Evolutionary conservation across 805 yeast genomes (phyloP).

Genomic region (Millerozyma acaciae): DNA sequence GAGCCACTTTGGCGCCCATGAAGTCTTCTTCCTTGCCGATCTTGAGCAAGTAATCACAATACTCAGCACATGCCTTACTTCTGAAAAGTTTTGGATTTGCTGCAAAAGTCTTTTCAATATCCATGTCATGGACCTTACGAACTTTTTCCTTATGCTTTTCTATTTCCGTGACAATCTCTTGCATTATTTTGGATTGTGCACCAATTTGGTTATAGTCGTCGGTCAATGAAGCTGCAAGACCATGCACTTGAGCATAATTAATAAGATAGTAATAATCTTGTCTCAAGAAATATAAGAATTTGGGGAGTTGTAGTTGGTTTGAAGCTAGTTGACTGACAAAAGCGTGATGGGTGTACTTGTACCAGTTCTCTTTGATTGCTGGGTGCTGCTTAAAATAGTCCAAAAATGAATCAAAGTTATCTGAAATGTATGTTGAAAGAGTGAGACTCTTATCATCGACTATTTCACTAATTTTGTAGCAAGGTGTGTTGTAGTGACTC

Average conservation of each 20-base stretch:
- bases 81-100: slow-evolving; percentile 46
- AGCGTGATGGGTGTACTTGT: slow-evolving; percentile 53
- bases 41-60: slow-evolving; percentile 56
- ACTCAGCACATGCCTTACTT: slow-evolving; percentile 54
- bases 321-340: slow-evolving; percentile 54
- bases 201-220: slow-evolving; percentile 50
- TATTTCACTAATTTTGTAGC: slow-evolving; percentile 6
- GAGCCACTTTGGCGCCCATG: slow-evolving; percentile 61
- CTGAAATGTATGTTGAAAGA: slow-evolving; percentile 3
- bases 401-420: slow-evolving; percentile 21
- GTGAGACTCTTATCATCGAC: slow-evolving; percentile 5
- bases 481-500: slow-evolving; percentile 53
- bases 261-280: slow-evolving; percentile 70
- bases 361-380: slow-evolving; percentile 52
- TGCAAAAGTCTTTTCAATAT: slow-evolving; percentile 26
- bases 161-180: slow-evolving; percentile 53
- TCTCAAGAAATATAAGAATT: slow-evolving; percentile 51
- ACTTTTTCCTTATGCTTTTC: slow-evolving; percentile 52
- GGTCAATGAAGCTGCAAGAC: slow-evolving; percentile 59
- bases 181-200: slow-evolving; percentile 48
- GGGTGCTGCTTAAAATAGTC: slow-evolving; percentile 57
- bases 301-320: slow-evolving; percentile 44
- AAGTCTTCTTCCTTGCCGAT: slow-evolving; percentile 54
- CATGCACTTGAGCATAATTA: slow-evolving; percentile 66
- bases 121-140: slow-evolving; percentile 34